phyloP scores from a whole-genome alignment of 2,329 filamentous ascomycete genomes.

The Diaporthe aspalathi region DNA sequence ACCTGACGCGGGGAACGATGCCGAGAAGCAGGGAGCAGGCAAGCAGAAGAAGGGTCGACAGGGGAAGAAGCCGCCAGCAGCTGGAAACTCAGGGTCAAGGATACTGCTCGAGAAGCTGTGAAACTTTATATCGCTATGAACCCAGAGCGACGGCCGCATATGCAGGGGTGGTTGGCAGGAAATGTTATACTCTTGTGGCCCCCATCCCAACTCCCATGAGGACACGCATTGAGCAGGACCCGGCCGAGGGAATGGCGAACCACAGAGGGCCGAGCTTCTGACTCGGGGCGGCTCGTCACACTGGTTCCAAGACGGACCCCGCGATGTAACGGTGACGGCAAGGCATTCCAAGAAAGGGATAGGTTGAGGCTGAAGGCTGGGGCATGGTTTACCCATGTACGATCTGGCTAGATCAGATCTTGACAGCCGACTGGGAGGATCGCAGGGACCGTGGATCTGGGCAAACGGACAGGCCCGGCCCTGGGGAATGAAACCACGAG shows the following conservation, averaged over 20 bases:
- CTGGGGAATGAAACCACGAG: slow-evolving; percentile 7
- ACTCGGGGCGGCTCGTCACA: slow-evolving; percentile 14
- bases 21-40: slow-evolving; percentile 56
- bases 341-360: slow-evolving; percentile 25
- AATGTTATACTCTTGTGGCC: slow-evolving; percentile 22
- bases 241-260: slow-evolving; percentile 14
- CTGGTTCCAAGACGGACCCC: slow-evolving; percentile 4
- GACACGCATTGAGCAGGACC: slow-evolving; percentile 11
- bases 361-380: slow-evolving; percentile 12
- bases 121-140: slow-evolving; percentile 36
- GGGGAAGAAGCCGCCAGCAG: slow-evolving; percentile 53
- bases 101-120: slow-evolving; percentile 69
- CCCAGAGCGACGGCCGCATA: not conserved
- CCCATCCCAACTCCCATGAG: not conserved
- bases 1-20: slow-evolving; percentile 58
- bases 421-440: not conserved
- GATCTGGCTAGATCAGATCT: slow-evolving; percentile 13
- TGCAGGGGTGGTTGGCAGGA: slow-evolving; percentile 28
- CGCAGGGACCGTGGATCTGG: not conserved
- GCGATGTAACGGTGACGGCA: slow-evolving; percentile 30
- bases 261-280: slow-evolving; percentile 6
- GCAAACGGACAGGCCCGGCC: slow-evolving; percentile 2
- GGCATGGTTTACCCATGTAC: slow-evolving; percentile 17
- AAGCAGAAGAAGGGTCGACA: slow-evolving; percentile 59
- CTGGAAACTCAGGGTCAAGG: slow-evolving; percentile 72